phyloP scores from a whole-genome alignment of 768 basidiomycete genomes.

The Neoboletus magnificus region DNA sequence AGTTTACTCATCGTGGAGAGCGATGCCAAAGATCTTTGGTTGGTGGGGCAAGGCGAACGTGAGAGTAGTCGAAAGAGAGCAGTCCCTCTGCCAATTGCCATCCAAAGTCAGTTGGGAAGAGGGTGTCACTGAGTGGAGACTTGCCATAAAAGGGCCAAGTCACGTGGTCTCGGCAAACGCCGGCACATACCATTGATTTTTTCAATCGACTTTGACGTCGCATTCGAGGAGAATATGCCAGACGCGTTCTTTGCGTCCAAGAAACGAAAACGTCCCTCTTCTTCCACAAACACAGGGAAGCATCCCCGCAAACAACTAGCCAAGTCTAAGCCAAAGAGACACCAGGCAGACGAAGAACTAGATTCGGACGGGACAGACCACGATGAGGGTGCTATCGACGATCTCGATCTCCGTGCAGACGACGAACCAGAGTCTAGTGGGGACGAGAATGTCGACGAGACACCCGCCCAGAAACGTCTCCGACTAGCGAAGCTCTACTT shows the following conservation, averaged over 20 bases:
- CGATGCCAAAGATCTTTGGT: constrained; percentile 1
- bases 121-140: too few relatives aligned
- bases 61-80: constrained; percentile 5
- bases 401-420: constrained; percentile 68
- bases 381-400: constrained; percentile 55
- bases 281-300: constrained; percentile 29
- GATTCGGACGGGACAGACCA: constrained; percentile 58
- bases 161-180: constrained; percentile 19
- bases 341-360: constrained; percentile 57
- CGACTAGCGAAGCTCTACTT: constrained; percentile 89
- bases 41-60: not conserved
- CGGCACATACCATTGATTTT: constrained; percentile 17
- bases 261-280: constrained; percentile 57
- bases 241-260: constrained; percentile 77
- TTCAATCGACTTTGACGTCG: constrained; percentile 5
- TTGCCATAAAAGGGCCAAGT: not conserved
- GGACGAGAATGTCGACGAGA: constrained; percentile 86
- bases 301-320: constrained; percentile 7
- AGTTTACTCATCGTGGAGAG: constrained; percentile 50
- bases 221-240: constrained; percentile 48
- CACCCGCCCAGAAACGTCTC: constrained; percentile 89
- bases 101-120: too few relatives aligned
- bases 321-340: constrained; percentile 25
- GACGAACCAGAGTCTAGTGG: constrained; percentile 59
- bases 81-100: constrained; percentile 9